Percentiles rank a stretch among this genome's conserved stretches.
Conservation (phyloP, 2,329 filamentous ascomycete genomes). For the Diaporthe eres region DNA sequence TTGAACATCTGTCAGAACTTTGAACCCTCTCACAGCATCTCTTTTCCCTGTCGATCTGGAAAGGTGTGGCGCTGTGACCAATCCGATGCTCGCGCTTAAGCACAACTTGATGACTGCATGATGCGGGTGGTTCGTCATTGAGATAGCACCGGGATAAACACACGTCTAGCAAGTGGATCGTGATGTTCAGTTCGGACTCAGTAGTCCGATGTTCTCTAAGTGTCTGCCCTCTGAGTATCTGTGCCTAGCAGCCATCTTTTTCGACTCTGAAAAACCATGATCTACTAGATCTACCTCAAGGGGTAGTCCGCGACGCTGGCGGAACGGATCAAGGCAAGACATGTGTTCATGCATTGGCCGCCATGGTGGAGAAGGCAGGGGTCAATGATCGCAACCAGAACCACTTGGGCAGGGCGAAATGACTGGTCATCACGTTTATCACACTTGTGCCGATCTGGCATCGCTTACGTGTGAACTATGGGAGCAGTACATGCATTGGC, state of each 20-base stretch:
- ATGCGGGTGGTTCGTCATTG: background rate
- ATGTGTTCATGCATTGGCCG: background rate
- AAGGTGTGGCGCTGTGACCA: background rate
- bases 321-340: too few relatives aligned
- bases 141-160: background rate
- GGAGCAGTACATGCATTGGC: background rate
- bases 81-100: background rate
- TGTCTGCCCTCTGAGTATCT: background rate
- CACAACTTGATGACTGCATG: conserved; percentile 12
- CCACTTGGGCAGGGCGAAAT: too few relatives aligned
- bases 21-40: too few relatives aligned
- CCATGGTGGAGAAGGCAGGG: background rate
- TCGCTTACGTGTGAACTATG: background rate
- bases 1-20: background rate
- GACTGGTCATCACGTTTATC: background rate
- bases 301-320: background rate
- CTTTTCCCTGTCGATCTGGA: background rate
- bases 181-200: background rate
- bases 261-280: background rate
- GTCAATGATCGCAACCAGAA: background rate
- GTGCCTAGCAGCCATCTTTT: background rate
- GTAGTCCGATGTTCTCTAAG: background rate
- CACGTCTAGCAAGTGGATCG: background rate
- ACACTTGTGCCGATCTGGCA: background rate
- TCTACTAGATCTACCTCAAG: too few relatives aligned